Percentiles rank a stretch among this genome's conserved stretches.
These are phyloP conservation scores for Helianthus annuus DNA, from an alignment of 129 eudicot species.

Conservation along the genomic window HanXRQr2.0-SUNRISE NC_035445.2:156372161-156372660, in stretches of 20 bases:
- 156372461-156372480: conserved; percentile 5
- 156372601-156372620: not conserved
- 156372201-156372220: too few species aligned
- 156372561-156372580: not conserved
- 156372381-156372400: not conserved
- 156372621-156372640: conserved; percentile 72
- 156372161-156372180: too few species aligned
- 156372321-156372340: conserved; percentile 12
- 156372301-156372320: too few species aligned
- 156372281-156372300: too few species aligned
- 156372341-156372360: not conserved
- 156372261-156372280: too few species aligned
- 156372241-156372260: too few species aligned
- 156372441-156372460: not conserved
- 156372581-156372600: conserved; percentile 9
- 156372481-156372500: not conserved
- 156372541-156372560: not conserved
- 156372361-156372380: not conserved
- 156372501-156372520: not conserved
- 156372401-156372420: conserved; percentile 1
- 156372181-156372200: too few species aligned
- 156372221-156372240: too few species aligned
- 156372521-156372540: not conserved
- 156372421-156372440: conserved; percentile 7
- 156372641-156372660: conserved; percentile 98